Percentiles rank a stretch among this genome's conserved stretches.
Evolutionary conservation across 192 early-diverging fungal genomes (phyloP).

Genomic region (Dissophora ornata): DNA sequence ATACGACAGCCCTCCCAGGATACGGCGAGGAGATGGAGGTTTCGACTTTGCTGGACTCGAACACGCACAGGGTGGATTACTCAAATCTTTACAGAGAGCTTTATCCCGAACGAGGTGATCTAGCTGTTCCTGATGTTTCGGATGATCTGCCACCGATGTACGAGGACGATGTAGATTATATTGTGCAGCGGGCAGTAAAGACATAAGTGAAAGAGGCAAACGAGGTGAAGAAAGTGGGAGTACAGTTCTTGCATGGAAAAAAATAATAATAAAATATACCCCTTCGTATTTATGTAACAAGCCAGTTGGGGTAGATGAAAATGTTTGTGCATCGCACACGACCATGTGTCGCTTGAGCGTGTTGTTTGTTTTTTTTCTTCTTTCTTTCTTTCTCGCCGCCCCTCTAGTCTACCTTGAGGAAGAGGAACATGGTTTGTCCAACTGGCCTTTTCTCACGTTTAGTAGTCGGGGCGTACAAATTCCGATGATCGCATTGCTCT

Average conservation of each 20-base stretch:
- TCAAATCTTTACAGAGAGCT: not conserved
- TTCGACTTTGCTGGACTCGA: slow-evolving; percentile 17
- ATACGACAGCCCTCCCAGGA: slow-evolving; percentile 3
- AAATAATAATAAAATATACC: too few relatives aligned
- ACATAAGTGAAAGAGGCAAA: too few relatives aligned
- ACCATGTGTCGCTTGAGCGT: too few relatives aligned
- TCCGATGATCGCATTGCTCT: not conserved
- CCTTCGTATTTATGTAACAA: too few relatives aligned
- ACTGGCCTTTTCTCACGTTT: slow-evolving; percentile 9
- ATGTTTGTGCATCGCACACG: too few relatives aligned
- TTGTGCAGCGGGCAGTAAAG: too few relatives aligned
- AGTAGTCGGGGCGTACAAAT: not conserved
- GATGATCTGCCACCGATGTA: slow-evolving; percentile 15
- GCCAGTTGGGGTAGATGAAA: too few relatives aligned
- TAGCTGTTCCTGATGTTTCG: slow-evolving; percentile 10
- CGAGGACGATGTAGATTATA: not conserved
- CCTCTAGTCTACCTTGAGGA: not conserved
- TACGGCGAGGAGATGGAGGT: slow-evolving; percentile 12
- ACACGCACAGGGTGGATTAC: slow-evolving; percentile 10
- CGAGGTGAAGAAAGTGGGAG: too few relatives aligned
- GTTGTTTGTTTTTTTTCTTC: too few relatives aligned
- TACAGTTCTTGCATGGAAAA: too few relatives aligned
- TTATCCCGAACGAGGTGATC: slow-evolving; percentile 10
- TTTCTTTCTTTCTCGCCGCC: too few relatives aligned
- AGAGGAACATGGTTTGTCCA: slow-evolving; percentile 56